Evolutionary conservation across 495 filamentous ascomycete species (phyloP).

Genomic region (Lindgomyces ingoldianus): DNA sequence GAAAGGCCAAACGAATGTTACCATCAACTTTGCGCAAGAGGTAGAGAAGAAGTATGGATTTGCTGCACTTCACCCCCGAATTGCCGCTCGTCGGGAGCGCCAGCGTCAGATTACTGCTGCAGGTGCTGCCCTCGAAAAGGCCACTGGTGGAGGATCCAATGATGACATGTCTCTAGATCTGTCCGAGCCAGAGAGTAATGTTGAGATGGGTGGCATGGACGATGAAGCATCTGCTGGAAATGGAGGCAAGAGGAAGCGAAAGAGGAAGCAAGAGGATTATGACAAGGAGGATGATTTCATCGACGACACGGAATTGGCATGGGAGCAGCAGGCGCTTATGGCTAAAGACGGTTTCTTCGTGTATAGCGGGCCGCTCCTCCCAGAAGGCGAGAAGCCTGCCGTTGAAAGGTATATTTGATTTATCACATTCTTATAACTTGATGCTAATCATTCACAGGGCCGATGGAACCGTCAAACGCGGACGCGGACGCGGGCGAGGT

Average conservation of each 20-base stretch:
- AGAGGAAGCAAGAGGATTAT: slow-evolving; percentile 92
- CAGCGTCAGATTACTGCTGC: slow-evolving; percentile 81
- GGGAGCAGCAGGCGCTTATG: slow-evolving; percentile 93
- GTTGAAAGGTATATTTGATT: slow-evolving; percentile 63
- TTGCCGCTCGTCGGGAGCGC: slow-evolving; percentile 80
- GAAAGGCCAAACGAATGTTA: slow-evolving; percentile 76
- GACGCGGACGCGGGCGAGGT: slow-evolving; percentile 69
- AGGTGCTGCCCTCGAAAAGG: slow-evolving; percentile 73
- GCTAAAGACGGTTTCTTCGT: slow-evolving; percentile 69
- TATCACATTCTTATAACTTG: slow-evolving; percentile 21
- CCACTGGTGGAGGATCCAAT: slow-evolving; percentile 59
- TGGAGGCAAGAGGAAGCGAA: slow-evolving; percentile 65
- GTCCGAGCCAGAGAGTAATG: slow-evolving; percentile 61
- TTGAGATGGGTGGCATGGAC: slow-evolving; percentile 67
- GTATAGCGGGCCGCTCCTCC: slow-evolving; percentile 54
- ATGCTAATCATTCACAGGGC: slow-evolving; percentile 54
- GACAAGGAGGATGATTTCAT: slow-evolving; percentile 97
- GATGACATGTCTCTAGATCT: slow-evolving; percentile 59
- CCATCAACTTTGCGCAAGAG: slow-evolving; percentile 91
- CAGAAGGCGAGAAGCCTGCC: slow-evolving; percentile 84
- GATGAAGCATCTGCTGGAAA: slow-evolving; percentile 53
- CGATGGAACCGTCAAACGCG: slow-evolving; percentile 75
- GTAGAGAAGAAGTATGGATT: slow-evolving; percentile 93
- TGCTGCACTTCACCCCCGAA: slow-evolving; percentile 85
- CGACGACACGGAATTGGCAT: slow-evolving; percentile 91